Base-by-base conservation (phyloP, 1,284 basidiomycete genomes). In the Ustilago vetiveriae region DNA sequence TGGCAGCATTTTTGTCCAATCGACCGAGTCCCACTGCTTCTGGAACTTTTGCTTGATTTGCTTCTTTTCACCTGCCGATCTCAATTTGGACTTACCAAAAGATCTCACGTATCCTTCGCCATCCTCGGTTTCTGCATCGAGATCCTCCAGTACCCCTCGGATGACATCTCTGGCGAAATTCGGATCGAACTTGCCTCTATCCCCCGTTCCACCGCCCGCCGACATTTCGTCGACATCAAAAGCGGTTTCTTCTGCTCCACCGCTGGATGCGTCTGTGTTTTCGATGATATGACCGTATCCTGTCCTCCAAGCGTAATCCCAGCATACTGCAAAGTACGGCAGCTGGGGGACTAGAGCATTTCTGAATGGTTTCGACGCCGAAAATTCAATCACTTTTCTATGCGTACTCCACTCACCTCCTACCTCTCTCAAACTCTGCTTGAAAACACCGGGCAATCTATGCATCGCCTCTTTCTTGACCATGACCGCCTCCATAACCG, bases 241-340 rank as follows among this genome's bases (percentile, higher is more conserved):
- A 33, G 79, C 79, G 44, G 36, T 8, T 37, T 21, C 17, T 9
- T 19, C n/a, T 6, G 6, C 30, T 29, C 22, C 4, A 88, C 88
- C 14, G 9, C 30, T 10, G 30, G 24, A 17, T 33, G 0, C n/a
- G n/a, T 36, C 89, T 89, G 36, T 86, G 10, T 63, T 64, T 24
- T 81, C 78, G 24, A 81, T 81, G 11, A 80, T 88, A 1, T 98
- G 96, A 0, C 96, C 96, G 80, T 94, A 98, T 1, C 80, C 81
- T 16, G 54, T 69, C 19, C 60, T 44, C 26, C 95, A 94, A 78
- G 93, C 94, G 84, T 98, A 88, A 83, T 99, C 96, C 84, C 94
- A 99, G 76, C 93, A 91, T 1, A 98, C 91, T 90, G 94, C 94
- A 81, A 99, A 99, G 84, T 99, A 98, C 0, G 96, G 96, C 38